Percentiles rank a stretch among this genome's conserved stretches.
Evolutionary conservation across 768 basidiomycete genomes (phyloP).

Genomic region (Tricholoma hemisulphureum): DNA sequence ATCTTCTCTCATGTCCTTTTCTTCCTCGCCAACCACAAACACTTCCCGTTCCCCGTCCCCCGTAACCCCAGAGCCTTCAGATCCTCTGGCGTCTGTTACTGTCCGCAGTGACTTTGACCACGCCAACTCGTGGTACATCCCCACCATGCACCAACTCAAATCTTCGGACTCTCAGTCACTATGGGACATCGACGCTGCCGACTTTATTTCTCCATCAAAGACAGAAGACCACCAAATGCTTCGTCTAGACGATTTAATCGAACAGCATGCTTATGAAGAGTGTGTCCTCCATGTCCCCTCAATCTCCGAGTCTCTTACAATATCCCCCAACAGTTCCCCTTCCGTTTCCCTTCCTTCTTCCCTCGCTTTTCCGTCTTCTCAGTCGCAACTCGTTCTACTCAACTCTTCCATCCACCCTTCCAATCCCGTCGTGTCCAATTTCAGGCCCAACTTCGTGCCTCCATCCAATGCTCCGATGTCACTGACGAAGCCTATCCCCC

Average conservation of each 20-base stretch:
- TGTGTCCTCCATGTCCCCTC: slow-evolving; percentile 35
- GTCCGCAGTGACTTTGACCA: slow-evolving; percentile 50
- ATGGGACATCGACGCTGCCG: slow-evolving; percentile 44
- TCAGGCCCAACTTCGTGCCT: slow-evolving; percentile 32
- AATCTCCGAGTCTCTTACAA: slow-evolving; percentile 13
- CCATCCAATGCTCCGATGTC: slow-evolving; percentile 41
- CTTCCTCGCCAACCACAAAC: slow-evolving; percentile 52
- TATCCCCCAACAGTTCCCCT: slow-evolving; percentile 30
- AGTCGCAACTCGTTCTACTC: slow-evolving; percentile 26
- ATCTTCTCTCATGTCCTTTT: slow-evolving; percentile 50
- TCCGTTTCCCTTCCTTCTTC: slow-evolving; percentile 30
- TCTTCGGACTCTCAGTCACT: slow-evolving; percentile 34
- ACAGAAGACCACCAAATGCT: slow-evolving; percentile 57
- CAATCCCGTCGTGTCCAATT: slow-evolving; percentile 24
- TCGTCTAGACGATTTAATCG: slow-evolving; percentile 69
- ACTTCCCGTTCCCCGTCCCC: slow-evolving; percentile 74
- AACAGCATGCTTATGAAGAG: slow-evolving; percentile 76
- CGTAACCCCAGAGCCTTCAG: slow-evolving; percentile 62
- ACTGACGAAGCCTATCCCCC: slow-evolving; percentile 63
- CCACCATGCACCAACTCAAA: slow-evolving; percentile 41
- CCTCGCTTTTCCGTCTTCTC: slow-evolving; percentile 31
- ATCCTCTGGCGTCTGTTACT: slow-evolving; percentile 47
- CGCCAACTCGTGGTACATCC: slow-evolving; percentile 56
- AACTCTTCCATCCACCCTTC: slow-evolving; percentile 14
- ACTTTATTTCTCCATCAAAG: slow-evolving; percentile 41